These are phyloP conservation scores for Martensiomyces pterosporus DNA, from an alignment of 192 early-diverging fungal genomes.

Conservation along the genomic window DNA sequence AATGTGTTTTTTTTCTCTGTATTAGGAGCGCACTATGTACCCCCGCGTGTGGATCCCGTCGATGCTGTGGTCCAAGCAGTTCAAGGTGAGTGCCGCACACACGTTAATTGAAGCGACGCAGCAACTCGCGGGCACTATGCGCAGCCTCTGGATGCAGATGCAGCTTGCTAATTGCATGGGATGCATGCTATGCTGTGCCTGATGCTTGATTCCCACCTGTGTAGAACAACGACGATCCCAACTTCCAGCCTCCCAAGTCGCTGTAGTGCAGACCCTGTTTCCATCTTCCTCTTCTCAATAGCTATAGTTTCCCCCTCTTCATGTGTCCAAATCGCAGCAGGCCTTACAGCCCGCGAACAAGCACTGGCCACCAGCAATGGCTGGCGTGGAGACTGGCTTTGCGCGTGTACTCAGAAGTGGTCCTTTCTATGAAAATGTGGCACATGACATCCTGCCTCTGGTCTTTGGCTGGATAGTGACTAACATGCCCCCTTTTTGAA, in stretches of 20 bases:
- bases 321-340: too few relatives aligned
- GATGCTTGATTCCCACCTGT: background rate
- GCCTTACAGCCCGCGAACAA: too few relatives aligned
- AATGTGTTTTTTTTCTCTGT: too few relatives aligned
- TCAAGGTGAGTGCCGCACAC: conserved; percentile 22
- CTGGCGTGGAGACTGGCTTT: too few relatives aligned
- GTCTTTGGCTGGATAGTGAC: too few relatives aligned
- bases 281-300: background rate
- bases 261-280: conserved; percentile 11
- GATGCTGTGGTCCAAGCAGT: conserved; percentile 54
- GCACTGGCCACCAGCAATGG: too few relatives aligned
- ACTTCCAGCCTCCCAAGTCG: conserved; percentile 52
- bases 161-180: background rate
- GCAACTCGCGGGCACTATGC: too few relatives aligned
- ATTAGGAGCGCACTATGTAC: conserved; percentile 40
- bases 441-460: too few relatives aligned
- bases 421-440: too few relatives aligned
- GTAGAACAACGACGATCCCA: conserved; percentile 36
- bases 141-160: background rate
- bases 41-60: conserved; percentile 53
- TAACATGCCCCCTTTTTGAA: too few relatives aligned
- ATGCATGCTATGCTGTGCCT: background rate
- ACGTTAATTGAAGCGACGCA: background rate
- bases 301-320: too few relatives aligned
- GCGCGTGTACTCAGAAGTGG: too few relatives aligned